A percentile compares a stretch with the other conserved stretches of the same genome.
Evolutionary conservation across 257 asterid species (phyloP).

Genomic region (Scutellaria galericulata): DNA sequence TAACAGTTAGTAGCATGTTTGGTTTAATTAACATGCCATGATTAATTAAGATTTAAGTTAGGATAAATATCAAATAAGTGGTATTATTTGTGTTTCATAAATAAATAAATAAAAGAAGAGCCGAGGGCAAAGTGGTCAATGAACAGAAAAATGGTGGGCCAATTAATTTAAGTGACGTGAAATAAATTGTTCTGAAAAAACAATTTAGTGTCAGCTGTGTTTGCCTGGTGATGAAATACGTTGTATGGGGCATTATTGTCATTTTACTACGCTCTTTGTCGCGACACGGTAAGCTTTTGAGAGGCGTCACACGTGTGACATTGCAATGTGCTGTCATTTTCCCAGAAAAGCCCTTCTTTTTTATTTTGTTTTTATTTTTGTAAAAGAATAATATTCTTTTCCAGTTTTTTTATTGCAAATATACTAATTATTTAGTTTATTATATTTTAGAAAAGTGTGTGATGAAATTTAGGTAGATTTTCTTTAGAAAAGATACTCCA

Average conservation of each 20-base stretch:
- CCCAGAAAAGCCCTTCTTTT: slow-evolving; percentile 17
- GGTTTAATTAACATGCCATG: too few relatives aligned
- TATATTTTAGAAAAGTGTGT: too few relatives aligned
- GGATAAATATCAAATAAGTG: too few relatives aligned
- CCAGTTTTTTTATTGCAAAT: too few relatives aligned
- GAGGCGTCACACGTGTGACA: slow-evolving; percentile 49
- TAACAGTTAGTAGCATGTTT: too few relatives aligned
- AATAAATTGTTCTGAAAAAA: slow-evolving; percentile 27
- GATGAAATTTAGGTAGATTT: too few relatives aligned
- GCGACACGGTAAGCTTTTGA: slow-evolving; percentile 7
- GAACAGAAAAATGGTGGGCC: not conserved
- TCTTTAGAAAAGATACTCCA: too few relatives aligned
- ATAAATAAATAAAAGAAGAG: not conserved
- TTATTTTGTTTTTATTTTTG: not conserved
- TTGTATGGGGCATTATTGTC: slow-evolving; percentile 35
- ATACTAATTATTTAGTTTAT: too few relatives aligned
- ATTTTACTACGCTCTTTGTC: slow-evolving; percentile 30
- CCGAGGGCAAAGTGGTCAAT: slow-evolving; percentile 31
- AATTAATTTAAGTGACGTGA: not conserved
- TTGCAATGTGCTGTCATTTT: slow-evolving; percentile 43
- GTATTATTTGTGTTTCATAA: too few relatives aligned
- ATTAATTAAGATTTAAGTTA: too few relatives aligned
- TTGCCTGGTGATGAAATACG: slow-evolving; percentile 34
- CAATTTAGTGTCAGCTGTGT: slow-evolving; percentile 9
- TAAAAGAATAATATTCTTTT: not conserved